Evolutionary conservation across 345 rosid species (phyloP).

Genomic region (Sisymbrium altissimum): DNA sequence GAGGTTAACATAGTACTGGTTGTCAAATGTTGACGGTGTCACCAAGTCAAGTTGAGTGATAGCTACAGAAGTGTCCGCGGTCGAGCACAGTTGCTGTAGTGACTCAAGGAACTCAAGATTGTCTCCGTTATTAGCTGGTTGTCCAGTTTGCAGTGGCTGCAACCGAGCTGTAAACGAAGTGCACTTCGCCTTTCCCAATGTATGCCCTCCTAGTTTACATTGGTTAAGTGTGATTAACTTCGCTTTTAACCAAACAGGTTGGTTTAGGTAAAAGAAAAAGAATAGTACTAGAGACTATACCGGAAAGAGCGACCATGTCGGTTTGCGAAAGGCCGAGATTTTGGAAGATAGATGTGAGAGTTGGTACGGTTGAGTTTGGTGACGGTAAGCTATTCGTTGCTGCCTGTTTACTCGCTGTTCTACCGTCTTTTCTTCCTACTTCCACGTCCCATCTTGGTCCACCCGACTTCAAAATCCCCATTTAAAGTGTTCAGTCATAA

Average conservation of each 20-base stretch:
- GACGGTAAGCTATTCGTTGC: slow-evolving; percentile 62
- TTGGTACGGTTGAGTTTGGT: slow-evolving; percentile 64
- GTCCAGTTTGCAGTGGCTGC: slow-evolving; percentile 31
- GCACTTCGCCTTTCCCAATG: slow-evolving; percentile 80
- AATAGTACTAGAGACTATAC: slow-evolving; percentile 30
- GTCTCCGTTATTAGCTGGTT: slow-evolving; percentile 36
- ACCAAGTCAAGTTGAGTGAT: slow-evolving; percentile 64
- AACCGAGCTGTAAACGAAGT: slow-evolving; percentile 58
- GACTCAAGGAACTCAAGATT: slow-evolving; percentile 59
- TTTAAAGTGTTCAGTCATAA: background rate
- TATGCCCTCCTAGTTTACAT: slow-evolving; percentile 61
- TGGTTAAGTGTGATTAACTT: background rate
- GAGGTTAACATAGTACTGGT: slow-evolving; percentile 74
- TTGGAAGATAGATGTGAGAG: slow-evolving; percentile 55
- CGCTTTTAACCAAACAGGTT: background rate
- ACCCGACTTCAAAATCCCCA: slow-evolving; percentile 51
- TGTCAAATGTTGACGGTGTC: slow-evolving; percentile 77
- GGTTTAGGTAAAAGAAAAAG: background rate
- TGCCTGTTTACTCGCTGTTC: slow-evolving; percentile 61
- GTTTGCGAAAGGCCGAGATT: slow-evolving; percentile 62
- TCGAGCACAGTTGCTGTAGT: slow-evolving; percentile 60
- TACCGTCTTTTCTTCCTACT: slow-evolving; percentile 69
- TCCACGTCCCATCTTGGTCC: slow-evolving; percentile 90
- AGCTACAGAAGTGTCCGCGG: slow-evolving; percentile 16
- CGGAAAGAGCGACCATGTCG: slow-evolving; percentile 80